Conservation (phyloP, 768 basidiomycete species). For the Auricularia cornea region DNA sequence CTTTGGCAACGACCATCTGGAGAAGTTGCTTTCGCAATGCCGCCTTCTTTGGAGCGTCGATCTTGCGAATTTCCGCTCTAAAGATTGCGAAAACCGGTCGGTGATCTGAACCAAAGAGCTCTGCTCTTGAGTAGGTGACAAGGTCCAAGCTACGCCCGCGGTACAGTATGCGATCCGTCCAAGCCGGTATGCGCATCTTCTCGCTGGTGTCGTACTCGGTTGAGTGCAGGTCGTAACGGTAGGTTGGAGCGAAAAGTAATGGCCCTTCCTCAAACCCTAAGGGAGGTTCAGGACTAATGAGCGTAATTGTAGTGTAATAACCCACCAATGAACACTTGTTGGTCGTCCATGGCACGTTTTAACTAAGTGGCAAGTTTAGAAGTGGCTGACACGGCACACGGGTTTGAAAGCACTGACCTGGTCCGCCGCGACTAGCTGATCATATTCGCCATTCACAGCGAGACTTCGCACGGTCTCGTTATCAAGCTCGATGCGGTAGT, state of each 20-base stretch:
- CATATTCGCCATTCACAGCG: slow-evolving; percentile 57
- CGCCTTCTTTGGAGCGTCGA: slow-evolving; percentile 70
- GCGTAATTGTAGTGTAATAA: neutral
- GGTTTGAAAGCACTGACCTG: slow-evolving; percentile 50
- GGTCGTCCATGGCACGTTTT: slow-evolving; percentile 56
- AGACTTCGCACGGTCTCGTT: slow-evolving; percentile 72
- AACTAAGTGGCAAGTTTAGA: slow-evolving; percentile 48
- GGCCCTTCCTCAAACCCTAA: slow-evolving; percentile 81
- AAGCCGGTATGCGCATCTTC: slow-evolving; percentile 92
- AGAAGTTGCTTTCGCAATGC: slow-evolving; percentile 60
- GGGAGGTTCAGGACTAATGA: neutral
- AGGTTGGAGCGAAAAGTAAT: slow-evolving; percentile 87
- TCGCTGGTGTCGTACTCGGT: slow-evolving; percentile 92
- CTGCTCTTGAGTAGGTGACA: slow-evolving; percentile 72
- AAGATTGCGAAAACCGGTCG: slow-evolving; percentile 92
- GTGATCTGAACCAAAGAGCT: slow-evolving; percentile 89
- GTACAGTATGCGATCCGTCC: slow-evolving; percentile 97
- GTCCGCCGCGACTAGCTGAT: slow-evolving; percentile 69
- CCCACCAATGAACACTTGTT: slow-evolving; percentile 51
- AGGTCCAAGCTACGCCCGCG: slow-evolving; percentile 66
- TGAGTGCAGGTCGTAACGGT: slow-evolving; percentile 78
- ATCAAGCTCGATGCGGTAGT: slow-evolving; percentile 86
- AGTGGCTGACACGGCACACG: neutral
- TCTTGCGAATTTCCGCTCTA: slow-evolving; percentile 62
- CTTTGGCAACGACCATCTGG: slow-evolving; percentile 52